Conservation (phyloP, 2,329 filamentous ascomycete species). For the Bipolaris oryzae region DNA sequence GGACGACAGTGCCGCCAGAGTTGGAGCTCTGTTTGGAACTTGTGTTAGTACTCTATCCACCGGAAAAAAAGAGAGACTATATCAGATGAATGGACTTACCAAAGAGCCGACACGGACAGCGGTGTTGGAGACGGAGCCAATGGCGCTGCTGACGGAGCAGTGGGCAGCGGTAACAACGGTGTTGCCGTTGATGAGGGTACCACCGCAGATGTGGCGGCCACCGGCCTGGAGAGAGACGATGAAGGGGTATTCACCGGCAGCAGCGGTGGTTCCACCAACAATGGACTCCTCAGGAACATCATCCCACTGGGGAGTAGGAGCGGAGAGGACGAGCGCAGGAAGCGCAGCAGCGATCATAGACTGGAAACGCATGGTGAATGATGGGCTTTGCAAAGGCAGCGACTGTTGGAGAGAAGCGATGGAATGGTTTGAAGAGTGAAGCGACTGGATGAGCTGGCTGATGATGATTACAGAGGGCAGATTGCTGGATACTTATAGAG, state of each 20-base stretch:
- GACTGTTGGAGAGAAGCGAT: conserved; percentile 5
- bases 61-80: no score
- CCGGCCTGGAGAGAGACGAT: conserved; percentile 31
- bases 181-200: conserved; percentile 34
- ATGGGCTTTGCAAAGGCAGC: conserved; percentile 3
- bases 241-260: conserved; percentile 37
- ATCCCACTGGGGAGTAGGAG: conserved; percentile 30
- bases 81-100: conserved; percentile 21
- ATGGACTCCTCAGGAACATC: conserved; percentile 19
- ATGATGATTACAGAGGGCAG: conserved; percentile 4
- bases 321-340: conserved; percentile 27
- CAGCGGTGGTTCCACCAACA: conserved; percentile 34
- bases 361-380: conserved; percentile 33
- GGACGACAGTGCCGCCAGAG: conserved; percentile 28
- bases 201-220: conserved; percentile 38
- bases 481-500: conserved; percentile 17
- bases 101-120: conserved; percentile 31
- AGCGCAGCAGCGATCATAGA: conserved; percentile 30
- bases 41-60: no score
- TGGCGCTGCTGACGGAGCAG: conserved; percentile 28
- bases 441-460: conserved; percentile 20
- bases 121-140: conserved; percentile 14
- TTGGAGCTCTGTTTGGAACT: conserved; percentile 15
- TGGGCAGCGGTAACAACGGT: conserved; percentile 40
- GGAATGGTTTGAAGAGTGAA: conserved; percentile 13